Evolutionary conservation across 345 rosid genomes (phyloP).

Genomic region (Firmiana major): DNA sequence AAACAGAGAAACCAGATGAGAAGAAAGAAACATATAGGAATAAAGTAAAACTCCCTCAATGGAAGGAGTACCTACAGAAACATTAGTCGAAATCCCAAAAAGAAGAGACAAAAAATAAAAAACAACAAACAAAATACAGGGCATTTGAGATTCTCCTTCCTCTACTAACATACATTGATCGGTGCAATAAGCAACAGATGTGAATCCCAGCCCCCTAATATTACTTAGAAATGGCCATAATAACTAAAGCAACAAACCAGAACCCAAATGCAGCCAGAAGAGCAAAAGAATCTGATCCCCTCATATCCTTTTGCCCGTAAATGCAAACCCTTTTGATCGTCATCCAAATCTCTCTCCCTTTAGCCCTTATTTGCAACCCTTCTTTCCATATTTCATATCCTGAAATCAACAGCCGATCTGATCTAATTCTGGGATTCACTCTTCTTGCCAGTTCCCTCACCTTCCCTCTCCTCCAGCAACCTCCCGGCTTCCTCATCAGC

Average conservation of each 20-base stretch:
- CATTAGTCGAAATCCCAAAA: conserved; percentile 14
- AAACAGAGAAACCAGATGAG: not conserved
- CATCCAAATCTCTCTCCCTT: conserved; percentile 17
- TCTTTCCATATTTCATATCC: conserved; percentile 15
- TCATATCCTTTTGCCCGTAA: conserved; percentile 11
- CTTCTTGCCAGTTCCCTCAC: conserved; percentile 51
- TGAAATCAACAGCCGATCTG: conserved; percentile 5
- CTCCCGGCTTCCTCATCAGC: conserved; percentile 77
- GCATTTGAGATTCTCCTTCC: conserved; percentile 31
- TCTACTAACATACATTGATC: conserved; percentile 23
- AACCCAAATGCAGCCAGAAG: conserved; percentile 25
- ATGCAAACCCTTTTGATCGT: conserved; percentile 1
- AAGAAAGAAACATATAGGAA: conserved; percentile 16
- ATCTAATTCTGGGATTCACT: conserved; percentile 54
- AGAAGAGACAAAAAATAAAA: not conserved
- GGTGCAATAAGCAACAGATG: conserved; percentile 13
- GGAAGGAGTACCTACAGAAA: conserved; percentile 28
- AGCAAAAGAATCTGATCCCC: conserved; percentile 18
- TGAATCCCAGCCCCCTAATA: conserved; percentile 27
- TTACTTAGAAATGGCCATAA: conserved; percentile 18
- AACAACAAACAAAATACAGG: conserved; percentile 21
- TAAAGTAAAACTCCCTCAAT: conserved; percentile 25
- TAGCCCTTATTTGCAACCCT: conserved; percentile 22
- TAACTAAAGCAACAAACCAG: conserved; percentile 20
- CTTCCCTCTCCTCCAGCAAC: conserved; percentile 79